A percentile compares a stretch with the other conserved stretches of the same genome.
Evolutionary conservation across 768 basidiomycete species (phyloP).

Genomic region (Trametopsis cervina): DNA sequence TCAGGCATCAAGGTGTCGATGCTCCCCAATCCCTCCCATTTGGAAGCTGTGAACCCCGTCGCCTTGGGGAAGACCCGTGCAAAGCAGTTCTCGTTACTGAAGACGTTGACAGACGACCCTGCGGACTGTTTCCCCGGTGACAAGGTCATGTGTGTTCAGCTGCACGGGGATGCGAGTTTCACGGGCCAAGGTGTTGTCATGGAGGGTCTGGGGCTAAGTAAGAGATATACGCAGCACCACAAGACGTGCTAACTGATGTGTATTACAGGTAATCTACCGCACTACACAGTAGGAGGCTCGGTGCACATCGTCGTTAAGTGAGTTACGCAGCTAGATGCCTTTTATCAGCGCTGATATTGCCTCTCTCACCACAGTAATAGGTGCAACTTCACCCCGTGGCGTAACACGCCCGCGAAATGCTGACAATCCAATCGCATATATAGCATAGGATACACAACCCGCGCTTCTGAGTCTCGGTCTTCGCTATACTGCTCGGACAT

Average conservation of each 20-base stretch:
- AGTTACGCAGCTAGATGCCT: too few relatives aligned
- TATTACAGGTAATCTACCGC: constrained; percentile 69
- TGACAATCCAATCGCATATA: constrained; percentile 6
- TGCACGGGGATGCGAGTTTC: constrained; percentile 92
- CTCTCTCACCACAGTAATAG: constrained; percentile 40
- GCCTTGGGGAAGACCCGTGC: constrained; percentile 87
- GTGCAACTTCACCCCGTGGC: too few relatives aligned
- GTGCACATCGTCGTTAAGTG: constrained; percentile 90
- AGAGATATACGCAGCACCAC: constrained; percentile 18
- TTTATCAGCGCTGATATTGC: neutral
- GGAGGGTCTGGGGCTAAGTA: constrained; percentile 80
- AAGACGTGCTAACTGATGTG: neutral
- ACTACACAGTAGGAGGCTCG: constrained; percentile 87
- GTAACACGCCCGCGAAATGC: neutral
- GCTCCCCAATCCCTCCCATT: constrained; percentile 74
- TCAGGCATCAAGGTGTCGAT: constrained; percentile 64
- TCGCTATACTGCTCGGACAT: constrained; percentile 84
- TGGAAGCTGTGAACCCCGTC: constrained; percentile 85
- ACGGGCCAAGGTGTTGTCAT: constrained; percentile 87
- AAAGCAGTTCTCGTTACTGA: constrained; percentile 80
- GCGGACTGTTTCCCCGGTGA: constrained; percentile 44
- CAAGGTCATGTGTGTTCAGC: constrained; percentile 79
- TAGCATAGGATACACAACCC: constrained; percentile 91
- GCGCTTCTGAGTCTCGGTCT: constrained; percentile 76
- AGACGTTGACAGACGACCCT: constrained; percentile 24